Evolutionary conservation across 495 filamentous ascomycete genomes (phyloP).

Genomic region (Hypoxylon subgilvum): DNA sequence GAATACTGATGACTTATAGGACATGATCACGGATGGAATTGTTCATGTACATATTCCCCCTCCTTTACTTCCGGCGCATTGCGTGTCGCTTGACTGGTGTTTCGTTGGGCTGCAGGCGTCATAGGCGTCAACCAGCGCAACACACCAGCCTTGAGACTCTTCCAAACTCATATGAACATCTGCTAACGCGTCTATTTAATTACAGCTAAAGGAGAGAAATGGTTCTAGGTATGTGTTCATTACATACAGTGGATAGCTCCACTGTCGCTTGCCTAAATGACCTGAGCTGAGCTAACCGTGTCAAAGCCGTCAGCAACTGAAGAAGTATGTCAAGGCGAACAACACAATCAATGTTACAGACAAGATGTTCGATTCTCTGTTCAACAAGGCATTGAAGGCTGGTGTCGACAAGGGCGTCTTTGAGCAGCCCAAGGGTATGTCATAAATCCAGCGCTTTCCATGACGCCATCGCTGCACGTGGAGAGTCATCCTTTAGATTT

Average conservation of each 20-base stretch:
- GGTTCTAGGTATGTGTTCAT: conserved; percentile 63
- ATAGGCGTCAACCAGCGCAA: conserved; percentile 24
- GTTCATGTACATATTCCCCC: conserved; percentile 61
- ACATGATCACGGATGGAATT: conserved; percentile 74
- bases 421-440: conserved; percentile 91
- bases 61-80: conserved; percentile 51
- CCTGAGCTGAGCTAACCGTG: conserved; percentile 45
- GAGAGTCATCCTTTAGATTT: not conserved
- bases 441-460: not conserved
- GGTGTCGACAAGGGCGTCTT: conserved; percentile 92
- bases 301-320: conserved; percentile 86
- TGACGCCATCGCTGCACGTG: not conserved
- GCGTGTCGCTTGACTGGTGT: conserved; percentile 27
- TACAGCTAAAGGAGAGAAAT: conserved; percentile 69
- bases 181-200: conserved; percentile 54
- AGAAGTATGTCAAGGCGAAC: conserved; percentile 98
- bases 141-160: conserved; percentile 15
- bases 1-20: conserved; percentile 55
- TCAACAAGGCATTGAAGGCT: conserved; percentile 89
- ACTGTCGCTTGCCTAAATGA: too few relatives aligned
- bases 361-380: conserved; percentile 81
- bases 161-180: conserved; percentile 26
- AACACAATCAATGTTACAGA: conserved; percentile 79
- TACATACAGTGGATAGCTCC: too few relatives aligned
- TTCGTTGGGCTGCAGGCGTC: conserved; percentile 26